phyloP scores from a whole-genome alignment of 768 basidiomycete genomes.

The Daedalea quercina region DNA sequence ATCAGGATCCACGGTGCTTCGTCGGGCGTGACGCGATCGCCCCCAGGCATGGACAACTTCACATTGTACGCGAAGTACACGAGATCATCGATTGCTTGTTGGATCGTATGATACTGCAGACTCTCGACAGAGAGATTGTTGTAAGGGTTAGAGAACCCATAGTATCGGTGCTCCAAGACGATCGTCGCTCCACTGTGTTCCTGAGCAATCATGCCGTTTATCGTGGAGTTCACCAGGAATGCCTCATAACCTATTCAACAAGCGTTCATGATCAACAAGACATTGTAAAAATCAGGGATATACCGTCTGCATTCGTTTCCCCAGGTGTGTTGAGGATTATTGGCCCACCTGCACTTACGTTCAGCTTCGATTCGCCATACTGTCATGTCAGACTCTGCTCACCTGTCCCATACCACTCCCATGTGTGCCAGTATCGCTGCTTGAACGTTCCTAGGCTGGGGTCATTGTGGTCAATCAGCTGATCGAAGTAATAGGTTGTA shows the following conservation, averaged over 20 bases:
- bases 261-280: not conserved
- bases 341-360: constrained; percentile 34
- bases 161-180: constrained; percentile 69
- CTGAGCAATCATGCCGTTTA: constrained; percentile 60
- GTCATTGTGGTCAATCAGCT: constrained; percentile 43
- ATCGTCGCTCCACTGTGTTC: constrained; percentile 59
- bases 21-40: constrained; percentile 52
- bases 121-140: constrained; percentile 53
- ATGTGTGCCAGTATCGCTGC: constrained; percentile 68
- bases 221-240: constrained; percentile 58
- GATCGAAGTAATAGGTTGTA: constrained; percentile 47
- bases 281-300: not conserved
- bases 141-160: constrained; percentile 67
- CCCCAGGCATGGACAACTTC: constrained; percentile 58
- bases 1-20: constrained; percentile 36
- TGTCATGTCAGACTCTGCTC: not conserved
- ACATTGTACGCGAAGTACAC: constrained; percentile 64
- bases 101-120: constrained; percentile 54
- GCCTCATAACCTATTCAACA: constrained; percentile 23
- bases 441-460: constrained; percentile 65
- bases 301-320: constrained; percentile 47
- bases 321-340: constrained; percentile 64
- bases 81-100: constrained; percentile 70
- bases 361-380: not conserved
- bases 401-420: constrained; percentile 51